Base-by-base conservation (phyloP, 2,329 filamentous ascomycete genomes). In the Aspergillus aculeatinus region DNA sequence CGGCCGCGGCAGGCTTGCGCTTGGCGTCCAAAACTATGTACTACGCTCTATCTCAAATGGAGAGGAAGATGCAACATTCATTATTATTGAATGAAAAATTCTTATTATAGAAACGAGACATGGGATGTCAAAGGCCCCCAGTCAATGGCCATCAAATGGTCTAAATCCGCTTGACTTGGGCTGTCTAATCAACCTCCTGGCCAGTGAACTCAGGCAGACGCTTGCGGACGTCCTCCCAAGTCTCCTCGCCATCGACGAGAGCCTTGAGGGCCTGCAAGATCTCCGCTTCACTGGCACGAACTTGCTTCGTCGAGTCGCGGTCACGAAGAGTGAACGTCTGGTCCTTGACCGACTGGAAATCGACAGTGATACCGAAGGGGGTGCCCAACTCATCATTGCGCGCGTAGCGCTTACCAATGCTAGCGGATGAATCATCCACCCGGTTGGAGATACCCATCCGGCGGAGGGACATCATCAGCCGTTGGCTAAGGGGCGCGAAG, bases 371-470 rank as follows among this genome's bases (percentile, higher is more conserved):
- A 73, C 92, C 94, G 65, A 97, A 88, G 7, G 94, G 92, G 49
- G 95, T 98, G 71, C 94, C 95, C 60, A 97, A 85, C 80, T 98
- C 94, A 77, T 98, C 94, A 75, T 97, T 97, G 70, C 95, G 88
- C 74, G 90, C 88, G 78, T 96, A 98, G 57, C 94, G 89, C 83
- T 96, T 96, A 75, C 94, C 94, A 69, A 98, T 98, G 64, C 88
- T 92, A 63, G 93, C 92, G 29, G 89, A 91, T 14, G 91, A 96
- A 76, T 95, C 91, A 72, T 98, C 95, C 42, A 97, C 86, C 62
- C 91, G 89, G 81, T 87, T 96, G 48, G 92, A 92, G 58, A 98
- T 83, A 59, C 89, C 90, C 57, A 89, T 79, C 54, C 85, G 84
- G 69, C 92, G 89, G 60, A 98, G 87, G 72, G 87, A 88, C 71